Evolutionary conservation across 2,329 filamentous ascomycete genomes (phyloP).

Genomic region (Monosporascus sp.): DNA sequence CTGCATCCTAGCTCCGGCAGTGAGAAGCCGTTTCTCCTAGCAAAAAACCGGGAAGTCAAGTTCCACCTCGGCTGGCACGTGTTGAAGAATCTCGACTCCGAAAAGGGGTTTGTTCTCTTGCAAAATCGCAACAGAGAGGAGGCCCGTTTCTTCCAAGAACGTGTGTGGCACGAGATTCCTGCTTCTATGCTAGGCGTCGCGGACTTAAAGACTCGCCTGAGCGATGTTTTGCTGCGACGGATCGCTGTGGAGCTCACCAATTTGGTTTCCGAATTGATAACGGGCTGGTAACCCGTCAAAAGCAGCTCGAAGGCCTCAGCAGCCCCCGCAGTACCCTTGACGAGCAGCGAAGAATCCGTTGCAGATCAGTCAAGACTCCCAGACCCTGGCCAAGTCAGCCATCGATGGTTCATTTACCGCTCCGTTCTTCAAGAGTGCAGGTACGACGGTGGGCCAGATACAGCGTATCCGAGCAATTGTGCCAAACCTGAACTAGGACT

Average conservation of each 20-base stretch:
- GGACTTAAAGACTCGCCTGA: constrained; percentile 43
- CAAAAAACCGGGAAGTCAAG: constrained; percentile 39
- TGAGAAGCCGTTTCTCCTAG: constrained; percentile 38
- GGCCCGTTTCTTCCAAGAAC: constrained; percentile 37
- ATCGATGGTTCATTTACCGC: constrained; percentile 48
- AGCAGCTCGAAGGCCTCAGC: constrained; percentile 43
- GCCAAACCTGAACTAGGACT: constrained; percentile 44
- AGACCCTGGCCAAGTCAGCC: constrained; percentile 38
- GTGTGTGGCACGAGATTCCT: constrained; percentile 33
- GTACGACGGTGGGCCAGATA: constrained; percentile 26
- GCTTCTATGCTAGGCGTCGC: constrained; percentile 40
- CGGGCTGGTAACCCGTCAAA: constrained; percentile 29
- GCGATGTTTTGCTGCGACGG: constrained; percentile 43
- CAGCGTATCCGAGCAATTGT: constrained; percentile 50
- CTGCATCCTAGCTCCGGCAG: constrained; percentile 30
- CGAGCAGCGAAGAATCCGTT: constrained; percentile 46
- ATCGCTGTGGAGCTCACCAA: constrained; percentile 42
- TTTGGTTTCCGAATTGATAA: constrained; percentile 38
- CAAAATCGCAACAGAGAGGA: constrained; percentile 36
- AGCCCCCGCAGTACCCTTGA: constrained; percentile 36
- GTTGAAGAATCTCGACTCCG: constrained; percentile 40
- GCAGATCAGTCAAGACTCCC: constrained; percentile 40
- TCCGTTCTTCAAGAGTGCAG: constrained; percentile 42
- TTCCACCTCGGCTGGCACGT: constrained; percentile 51
- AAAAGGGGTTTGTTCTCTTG: constrained; percentile 23